Evolutionary conservation across 306 rosid genomes (phyloP).

Genomic region (Vachellia pachyceras): DNA sequence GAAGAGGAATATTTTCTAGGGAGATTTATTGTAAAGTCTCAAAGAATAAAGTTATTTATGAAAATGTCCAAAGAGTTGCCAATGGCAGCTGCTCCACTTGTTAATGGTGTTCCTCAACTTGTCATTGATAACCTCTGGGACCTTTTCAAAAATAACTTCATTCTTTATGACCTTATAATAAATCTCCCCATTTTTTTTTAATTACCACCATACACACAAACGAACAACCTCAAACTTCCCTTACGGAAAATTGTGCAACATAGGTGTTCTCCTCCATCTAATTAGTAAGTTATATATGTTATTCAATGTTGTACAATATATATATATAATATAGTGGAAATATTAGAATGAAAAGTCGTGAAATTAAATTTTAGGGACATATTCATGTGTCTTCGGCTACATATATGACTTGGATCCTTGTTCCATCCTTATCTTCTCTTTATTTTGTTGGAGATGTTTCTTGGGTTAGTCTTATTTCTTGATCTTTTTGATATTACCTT

Average conservation of each 20-base stretch:
- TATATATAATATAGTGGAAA: not conserved
- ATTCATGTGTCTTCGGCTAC: not conserved
- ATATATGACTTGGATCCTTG: not conserved
- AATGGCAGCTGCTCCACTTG: too few relatives aligned
- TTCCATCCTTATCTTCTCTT: not conserved
- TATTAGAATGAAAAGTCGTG: not conserved
- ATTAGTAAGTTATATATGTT: not conserved
- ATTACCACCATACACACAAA: not conserved
- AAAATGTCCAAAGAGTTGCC: too few relatives aligned
- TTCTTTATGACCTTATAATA: too few relatives aligned
- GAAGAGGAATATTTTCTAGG: too few relatives aligned
- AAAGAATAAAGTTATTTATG: too few relatives aligned
- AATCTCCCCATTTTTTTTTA: too few relatives aligned
- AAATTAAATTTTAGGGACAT: not conserved
- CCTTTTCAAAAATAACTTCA: too few relatives aligned
- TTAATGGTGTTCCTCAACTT: too few relatives aligned
- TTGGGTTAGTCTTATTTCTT: not conserved
- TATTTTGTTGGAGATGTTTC: not conserved
- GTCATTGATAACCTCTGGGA: too few relatives aligned
- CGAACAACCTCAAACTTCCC: not conserved
- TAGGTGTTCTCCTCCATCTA: not conserved
- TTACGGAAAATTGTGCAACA: not conserved
- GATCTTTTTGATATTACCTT: not conserved
- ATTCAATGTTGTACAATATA: not conserved
- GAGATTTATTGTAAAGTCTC: too few relatives aligned